Evolutionary conservation across 2,329 filamentous ascomycete genomes (phyloP), one percentile per base, ranked within the genome.

Genomic region (Neofusicoccum ribis): DNA sequence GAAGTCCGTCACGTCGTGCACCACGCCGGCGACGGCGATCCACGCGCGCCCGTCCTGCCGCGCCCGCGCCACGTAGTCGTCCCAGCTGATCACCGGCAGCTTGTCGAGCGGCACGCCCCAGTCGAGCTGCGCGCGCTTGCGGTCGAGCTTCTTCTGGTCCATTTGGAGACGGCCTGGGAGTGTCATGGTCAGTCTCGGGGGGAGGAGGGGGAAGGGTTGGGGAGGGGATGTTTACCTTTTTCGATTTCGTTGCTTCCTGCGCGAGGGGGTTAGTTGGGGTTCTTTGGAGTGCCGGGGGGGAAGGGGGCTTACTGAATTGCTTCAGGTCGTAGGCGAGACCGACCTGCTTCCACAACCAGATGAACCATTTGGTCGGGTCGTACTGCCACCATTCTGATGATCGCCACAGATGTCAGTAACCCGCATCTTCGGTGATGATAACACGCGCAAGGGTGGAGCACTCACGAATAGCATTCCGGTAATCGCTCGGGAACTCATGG

Each of bases 401-500:
- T 15, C 3, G 0, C 3, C 9, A 12, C 34, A 2, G 6, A 31
- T 11, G 61, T 54, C 37, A 46, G 27, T 31, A 31, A 1, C 5
- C 27, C 46, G 6, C 7, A 9, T n/a, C 11, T 56, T 5, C 27
- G 27, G 5, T 7, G 5, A 1, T 31, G 2, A 31, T 31, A 2
- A 5, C 27, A 31, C 5, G 7, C 27, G 5, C 27, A 7, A 31
- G 27, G 6, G 1, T 1, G 27, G 27, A 31, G 27, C 27, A 31
- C 52, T 50, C 3, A 65, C 64, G 85, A 71, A 95, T 94, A 68
- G 91, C 92, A 77, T 96, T 96, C 77, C 92, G 91, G 87, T 95
- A 96, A 79, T 96, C 92, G 11, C 91, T 94, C 63, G 92, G 92
- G 81, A 96, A 96, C 79, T 96, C 92, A 85, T 96, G 92, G 82